Base-by-base conservation (phyloP, 179 eudicot genomes). In the Silene noctiflora region DNA sequence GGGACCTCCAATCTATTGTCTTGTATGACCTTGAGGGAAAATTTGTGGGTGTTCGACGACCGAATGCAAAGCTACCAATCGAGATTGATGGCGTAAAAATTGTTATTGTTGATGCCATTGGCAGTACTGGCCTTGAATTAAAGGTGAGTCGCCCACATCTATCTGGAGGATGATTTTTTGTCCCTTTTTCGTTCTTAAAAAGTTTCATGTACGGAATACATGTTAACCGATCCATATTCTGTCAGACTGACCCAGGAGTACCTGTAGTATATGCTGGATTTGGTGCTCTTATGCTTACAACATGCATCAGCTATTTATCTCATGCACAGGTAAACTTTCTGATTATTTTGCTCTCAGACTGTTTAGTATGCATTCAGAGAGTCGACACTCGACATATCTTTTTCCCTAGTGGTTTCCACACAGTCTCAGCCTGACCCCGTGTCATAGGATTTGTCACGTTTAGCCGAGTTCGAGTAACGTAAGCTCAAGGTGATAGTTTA, bases 181-280 rank as follows among this genome's bases (percentile, higher is more conserved):
- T 27, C 60, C 27, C 24, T 10, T 67, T 2, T 1, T 58, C 11
- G 19, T 75, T 77, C 25, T 42, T 69, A 35, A 0, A 29, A 59
- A 6, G 24, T 69, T 46, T 69, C 46, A 10, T 29, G 73, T 33
- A 33, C 39, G 39, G 39, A 33, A 5, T 33, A 71, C 44, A 12
- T 42, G 17, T 59, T 6, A 16, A 31, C 75, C 80, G 69, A 76
- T 71, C 44, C 8, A 16, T 60, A 10, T 19, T 76, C 19, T 56
- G 31, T 24, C 89, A 94, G 99, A 94, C 88, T 79, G 99, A 95
- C 77, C 99, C 99, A 21, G 97, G 99, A 12, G 97, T 95, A 67
- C 99, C 99, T n/a, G 51, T 93, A 77, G 97, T 95, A 44, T 93
- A 95, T 86, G 90, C 97, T 83, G 99, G 99, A 68, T 95, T 95